These are phyloP conservation scores for Calonectria pseudoturangicola DNA, from an alignment of 2,329 filamentous ascomycete species.

Conservation along the genomic window DNA sequence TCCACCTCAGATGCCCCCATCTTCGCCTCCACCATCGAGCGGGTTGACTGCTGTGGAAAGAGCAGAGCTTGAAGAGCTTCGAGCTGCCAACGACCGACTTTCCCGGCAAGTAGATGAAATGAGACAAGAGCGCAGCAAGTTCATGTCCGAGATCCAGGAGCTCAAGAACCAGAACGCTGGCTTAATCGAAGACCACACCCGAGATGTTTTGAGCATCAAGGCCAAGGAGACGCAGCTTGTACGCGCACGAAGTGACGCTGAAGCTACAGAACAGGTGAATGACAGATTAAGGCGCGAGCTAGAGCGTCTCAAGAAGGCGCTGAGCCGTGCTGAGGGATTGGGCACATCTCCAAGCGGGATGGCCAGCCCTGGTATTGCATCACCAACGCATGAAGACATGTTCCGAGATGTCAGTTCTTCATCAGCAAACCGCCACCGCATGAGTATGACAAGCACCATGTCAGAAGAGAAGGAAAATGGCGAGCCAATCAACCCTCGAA, in stretches of 20 bases:
- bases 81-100: conserved; percentile 87
- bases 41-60: conserved; percentile 87
- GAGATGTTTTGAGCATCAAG: conserved; percentile 96
- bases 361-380: conserved; percentile 66
- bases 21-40: conserved; percentile 76
- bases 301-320: conserved; percentile 93
- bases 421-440: conserved; percentile 68
- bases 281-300: conserved; percentile 91
- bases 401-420: conserved; percentile 72
- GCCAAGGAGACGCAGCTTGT: conserved; percentile 98
- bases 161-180: conserved; percentile 98
- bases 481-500: conserved; percentile 67
- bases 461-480: conserved; percentile 88
- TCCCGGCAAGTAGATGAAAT: conserved; percentile 85
- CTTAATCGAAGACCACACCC: conserved; percentile 96
- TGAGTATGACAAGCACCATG: conserved; percentile 78
- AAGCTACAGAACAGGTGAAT: conserved; percentile 90
- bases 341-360: conserved; percentile 60
- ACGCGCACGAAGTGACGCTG: conserved; percentile 90
- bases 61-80: conserved; percentile 93
- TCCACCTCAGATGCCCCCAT: conserved; percentile 68
- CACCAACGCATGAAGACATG: conserved; percentile 75
- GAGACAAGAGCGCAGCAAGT: conserved; percentile 86
- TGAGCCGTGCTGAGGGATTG: conserved; percentile 76
- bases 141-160: conserved; percentile 92